Evolutionary conservation across 192 early-diverging fungal species (phyloP).

Genomic region (Gamsiella multidivaricata): DNA sequence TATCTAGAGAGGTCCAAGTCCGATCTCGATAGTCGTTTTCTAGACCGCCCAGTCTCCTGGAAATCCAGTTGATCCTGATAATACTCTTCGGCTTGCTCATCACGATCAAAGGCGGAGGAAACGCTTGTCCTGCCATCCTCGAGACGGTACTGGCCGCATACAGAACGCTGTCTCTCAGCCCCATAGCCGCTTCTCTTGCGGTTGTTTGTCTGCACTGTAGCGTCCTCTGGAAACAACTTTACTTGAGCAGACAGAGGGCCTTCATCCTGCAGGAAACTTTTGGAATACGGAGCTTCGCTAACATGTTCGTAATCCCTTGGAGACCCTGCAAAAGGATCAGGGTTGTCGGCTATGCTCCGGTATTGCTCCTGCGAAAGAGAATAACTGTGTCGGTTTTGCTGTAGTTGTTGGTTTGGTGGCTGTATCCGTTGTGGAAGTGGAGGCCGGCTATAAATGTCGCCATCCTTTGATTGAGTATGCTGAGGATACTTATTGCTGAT

Average conservation of each 20-base stretch:
- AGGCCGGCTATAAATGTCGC: not conserved
- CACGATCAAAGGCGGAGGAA: not conserved
- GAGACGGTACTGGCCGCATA: not conserved
- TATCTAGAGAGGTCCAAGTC: conserved; percentile 1
- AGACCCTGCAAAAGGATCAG: not conserved
- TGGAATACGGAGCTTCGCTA: not conserved
- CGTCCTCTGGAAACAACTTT: conserved; percentile 2
- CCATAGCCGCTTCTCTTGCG: conserved; percentile 34
- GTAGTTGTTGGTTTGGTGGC: not conserved
- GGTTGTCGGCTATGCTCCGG: not conserved
- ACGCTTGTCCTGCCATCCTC: conserved; percentile 1
- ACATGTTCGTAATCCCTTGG: not conserved
- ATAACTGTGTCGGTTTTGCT: conserved; percentile 5
- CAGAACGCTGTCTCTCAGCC: conserved; percentile 11
- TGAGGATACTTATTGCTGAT: too few species aligned
- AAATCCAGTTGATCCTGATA: conserved; percentile 4
- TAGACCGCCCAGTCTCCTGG: not conserved
- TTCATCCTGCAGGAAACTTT: not conserved
- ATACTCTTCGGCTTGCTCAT: not conserved
- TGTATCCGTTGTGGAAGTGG: not conserved
- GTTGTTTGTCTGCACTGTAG: not conserved
- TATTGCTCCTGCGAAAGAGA: not conserved
- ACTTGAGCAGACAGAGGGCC: not conserved
- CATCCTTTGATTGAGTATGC: not conserved
- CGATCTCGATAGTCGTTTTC: conserved; percentile 21